Evolutionary conservation across 1,284 basidiomycete genomes (phyloP), one percentile per base, ranked within the genome.

Genomic region (Rhodotorula sp.): DNA sequence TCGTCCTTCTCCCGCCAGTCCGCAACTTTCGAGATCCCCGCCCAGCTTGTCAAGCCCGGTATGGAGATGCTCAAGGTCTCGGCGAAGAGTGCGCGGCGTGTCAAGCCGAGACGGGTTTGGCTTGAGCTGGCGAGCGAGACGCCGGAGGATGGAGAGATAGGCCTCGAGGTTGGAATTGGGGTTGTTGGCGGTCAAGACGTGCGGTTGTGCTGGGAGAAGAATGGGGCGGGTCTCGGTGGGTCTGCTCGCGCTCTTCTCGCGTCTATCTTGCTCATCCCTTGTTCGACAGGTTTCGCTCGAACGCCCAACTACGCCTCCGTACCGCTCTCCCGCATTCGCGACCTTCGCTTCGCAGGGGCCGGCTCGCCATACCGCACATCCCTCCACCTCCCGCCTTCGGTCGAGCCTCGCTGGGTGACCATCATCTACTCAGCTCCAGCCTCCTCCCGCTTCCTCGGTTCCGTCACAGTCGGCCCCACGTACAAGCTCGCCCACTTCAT

Each of bases 401-500:
- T 82, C 67, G 81, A 81, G 63, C 77, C 80, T 6, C 80, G 81
- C 11, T 84, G 83, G 82, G 80, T 83, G 59, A 81, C 82, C 2
- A 78, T 84, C 68, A 82, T 84, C 64, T 83, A 83, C 67, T 44
- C 65, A 31, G 78, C 80, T n/a, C 77, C 79, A 18, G 74, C 61
- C 22, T 53, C 71, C 2, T 40, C 67, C 18, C 65, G 63, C 83
- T 60, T 86, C 59, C 84, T 85, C 75, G 86, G 89, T 77, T 82
- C 85, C 59, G 84, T 92, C 89, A 89, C 83, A 64, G 91, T 92
- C 77, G 66, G 87, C 87, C 87, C 87, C 46, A 85, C 86, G 57
- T 97, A 94, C 87, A 98, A 97, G 83, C 90, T 91, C 0, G 85
- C 96, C 20, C 93, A 98, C 78, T 84, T 97, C 67, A 86, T 98